Evolutionary conservation across 345 rosid species (phyloP).

Genomic region (Dimocarpus longan): DNA sequence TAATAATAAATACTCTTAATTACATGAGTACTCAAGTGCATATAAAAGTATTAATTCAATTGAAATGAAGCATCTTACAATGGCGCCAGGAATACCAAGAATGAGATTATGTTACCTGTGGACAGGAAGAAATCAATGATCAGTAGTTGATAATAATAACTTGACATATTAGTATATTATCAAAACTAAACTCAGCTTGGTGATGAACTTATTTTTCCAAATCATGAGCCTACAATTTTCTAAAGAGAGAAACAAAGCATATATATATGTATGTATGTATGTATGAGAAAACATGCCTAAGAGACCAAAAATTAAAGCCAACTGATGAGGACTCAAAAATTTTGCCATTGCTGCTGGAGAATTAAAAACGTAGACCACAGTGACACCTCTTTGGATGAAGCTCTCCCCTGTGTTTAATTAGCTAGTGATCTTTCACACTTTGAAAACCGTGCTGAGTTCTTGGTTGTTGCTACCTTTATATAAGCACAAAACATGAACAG

Average conservation of each 20-base stretch:
- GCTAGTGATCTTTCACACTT: background rate
- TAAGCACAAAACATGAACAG: background rate
- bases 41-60: background rate
- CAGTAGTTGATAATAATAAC: slow-evolving; percentile 2
- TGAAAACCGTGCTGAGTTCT: background rate
- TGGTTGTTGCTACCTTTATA: background rate
- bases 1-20: too few relatives aligned
- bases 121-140: background rate
- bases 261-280: background rate
- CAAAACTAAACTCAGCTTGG: background rate
- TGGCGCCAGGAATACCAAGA: slow-evolving; percentile 75
- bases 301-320: slow-evolving; percentile 68
- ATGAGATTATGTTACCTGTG: slow-evolving; percentile 74
- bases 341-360: slow-evolving; percentile 30
- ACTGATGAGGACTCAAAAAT: slow-evolving; percentile 34
- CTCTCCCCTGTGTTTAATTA: too few relatives aligned
- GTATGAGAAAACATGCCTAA: slow-evolving; percentile 41
- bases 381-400: background rate
- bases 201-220: too few relatives aligned
- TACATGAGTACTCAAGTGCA: too few relatives aligned
- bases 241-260: too few relatives aligned
- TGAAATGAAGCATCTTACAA: slow-evolving; percentile 45
- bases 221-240: too few relatives aligned
- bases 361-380: too few relatives aligned
- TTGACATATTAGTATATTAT: too few relatives aligned